These are phyloP conservation scores for Mucor indicus DNA, from an alignment of 371 early-diverging fungal species.

Conservation along the genomic window DNA sequence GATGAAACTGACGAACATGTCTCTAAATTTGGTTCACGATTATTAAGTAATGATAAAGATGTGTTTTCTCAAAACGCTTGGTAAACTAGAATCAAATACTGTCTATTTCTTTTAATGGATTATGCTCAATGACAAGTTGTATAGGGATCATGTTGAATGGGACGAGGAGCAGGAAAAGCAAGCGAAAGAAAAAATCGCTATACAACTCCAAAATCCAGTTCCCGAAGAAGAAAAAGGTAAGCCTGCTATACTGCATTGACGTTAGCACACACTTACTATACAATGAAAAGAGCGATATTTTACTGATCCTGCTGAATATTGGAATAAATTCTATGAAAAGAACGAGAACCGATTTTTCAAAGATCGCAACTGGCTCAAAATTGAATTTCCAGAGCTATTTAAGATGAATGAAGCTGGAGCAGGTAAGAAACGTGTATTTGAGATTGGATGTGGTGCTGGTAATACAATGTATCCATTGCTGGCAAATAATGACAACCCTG, in stretches of 20 bases:
- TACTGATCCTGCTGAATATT: conserved; percentile 43
- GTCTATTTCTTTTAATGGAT: neutral
- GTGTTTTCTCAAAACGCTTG: conserved; percentile 82
- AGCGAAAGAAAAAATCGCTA: conserved; percentile 37
- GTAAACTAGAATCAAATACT: conserved; percentile 28
- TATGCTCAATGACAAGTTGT: neutral
- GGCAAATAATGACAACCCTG: conserved; percentile 63
- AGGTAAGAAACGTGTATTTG: conserved; percentile 58
- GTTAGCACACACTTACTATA: too few species aligned
- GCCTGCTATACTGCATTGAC: too few species aligned
- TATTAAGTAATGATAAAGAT: conserved; percentile 54
- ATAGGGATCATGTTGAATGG: conserved; percentile 84
- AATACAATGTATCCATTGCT: conserved; percentile 92
- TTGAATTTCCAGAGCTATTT: conserved; percentile 87
- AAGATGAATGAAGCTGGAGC: conserved; percentile 29
- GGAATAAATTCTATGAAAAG: conserved; percentile 85
- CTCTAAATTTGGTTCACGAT: conserved; percentile 64
- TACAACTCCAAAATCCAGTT: conserved; percentile 39
- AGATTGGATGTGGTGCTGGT: conserved; percentile 96
- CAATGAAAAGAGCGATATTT: conserved; percentile 49
- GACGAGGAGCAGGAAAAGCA: conserved; percentile 67
- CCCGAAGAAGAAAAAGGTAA: conserved; percentile 48
- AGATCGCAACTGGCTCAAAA: conserved; percentile 90
- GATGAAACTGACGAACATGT: conserved; percentile 1
- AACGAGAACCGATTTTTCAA: conserved; percentile 94